Percentiles rank a stretch among this genome's conserved stretches.
Conservation (phyloP, 2,329 filamentous ascomycete species). For the Oidium heveae region DNA sequence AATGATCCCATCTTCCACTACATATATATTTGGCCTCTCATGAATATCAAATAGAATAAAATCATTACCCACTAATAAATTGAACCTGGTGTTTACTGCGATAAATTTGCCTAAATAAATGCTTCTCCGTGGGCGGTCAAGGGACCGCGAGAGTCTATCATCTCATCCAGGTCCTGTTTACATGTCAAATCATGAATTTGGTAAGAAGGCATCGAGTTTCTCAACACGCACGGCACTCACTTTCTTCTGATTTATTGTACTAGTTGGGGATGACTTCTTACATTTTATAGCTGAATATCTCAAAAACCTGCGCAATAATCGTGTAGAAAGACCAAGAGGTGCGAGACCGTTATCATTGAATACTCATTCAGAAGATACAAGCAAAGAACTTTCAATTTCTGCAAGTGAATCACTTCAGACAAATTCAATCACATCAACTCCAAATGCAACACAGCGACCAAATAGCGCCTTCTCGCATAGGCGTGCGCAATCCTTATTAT, state of each 20-base stretch:
- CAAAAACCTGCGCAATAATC: conserved; percentile 41
- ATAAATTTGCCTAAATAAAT: not conserved
- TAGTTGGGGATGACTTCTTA: conserved; percentile 2
- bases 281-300: conserved; percentile 36
- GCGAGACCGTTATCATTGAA: conserved; percentile 35
- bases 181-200: conserved; percentile 43
- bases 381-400: conserved; percentile 17
- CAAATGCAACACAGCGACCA: conserved; percentile 6
- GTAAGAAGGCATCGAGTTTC: conserved; percentile 17
- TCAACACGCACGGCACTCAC: too few relatives aligned
- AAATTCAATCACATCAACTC: conserved; percentile 1
- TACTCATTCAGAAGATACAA: conserved; percentile 9
- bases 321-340: conserved; percentile 41
- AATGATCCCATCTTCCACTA: not conserved
- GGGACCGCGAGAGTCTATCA: conserved; percentile 22
- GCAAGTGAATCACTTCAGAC: conserved; percentile 2
- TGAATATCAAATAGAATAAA: not conserved
- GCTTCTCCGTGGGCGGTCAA: conserved; percentile 12
- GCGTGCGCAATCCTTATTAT: conserved; percentile 10
- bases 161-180: conserved; percentile 35
- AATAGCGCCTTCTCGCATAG: conserved; percentile 10
- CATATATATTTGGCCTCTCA: not conserved
- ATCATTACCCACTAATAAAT: not conserved
- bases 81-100: not conserved
- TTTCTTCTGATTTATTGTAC: too few relatives aligned